phyloP scores from a whole-genome alignment of 1,284 basidiomycete species.

The Moesziomyces sp. region DNA sequence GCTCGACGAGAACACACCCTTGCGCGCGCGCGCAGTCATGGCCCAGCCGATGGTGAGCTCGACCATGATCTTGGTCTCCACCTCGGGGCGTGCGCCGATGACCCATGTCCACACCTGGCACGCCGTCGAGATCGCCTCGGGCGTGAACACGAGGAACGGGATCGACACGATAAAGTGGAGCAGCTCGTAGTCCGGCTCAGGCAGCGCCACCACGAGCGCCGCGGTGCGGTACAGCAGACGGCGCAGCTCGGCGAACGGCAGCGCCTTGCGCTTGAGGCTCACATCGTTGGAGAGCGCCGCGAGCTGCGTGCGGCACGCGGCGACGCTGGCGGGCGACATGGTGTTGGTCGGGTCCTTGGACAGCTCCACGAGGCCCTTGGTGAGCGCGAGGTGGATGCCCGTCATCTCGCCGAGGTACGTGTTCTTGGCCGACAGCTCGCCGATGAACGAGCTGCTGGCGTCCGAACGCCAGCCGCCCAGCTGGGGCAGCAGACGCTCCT shows the following conservation, averaged over 20 bases:
- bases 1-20: constrained; percentile 69
- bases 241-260: constrained; percentile 76
- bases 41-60: constrained; percentile 91
- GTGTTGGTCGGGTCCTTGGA: constrained; percentile 74
- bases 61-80: constrained; percentile 80
- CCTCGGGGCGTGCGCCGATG: constrained; percentile 83
- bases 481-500: constrained; percentile 58
- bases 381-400: constrained; percentile 77
- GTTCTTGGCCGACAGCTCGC: constrained; percentile 59
- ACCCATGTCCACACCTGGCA: constrained; percentile 98
- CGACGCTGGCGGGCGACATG: constrained; percentile 73
- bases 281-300: constrained; percentile 74
- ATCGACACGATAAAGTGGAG: constrained; percentile 87
- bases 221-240: constrained; percentile 88
- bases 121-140: constrained; percentile 83
- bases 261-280: constrained; percentile 5
- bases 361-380: constrained; percentile 71
- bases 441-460: constrained; percentile 56
- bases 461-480: constrained; percentile 67
- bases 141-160: constrained; percentile 89
- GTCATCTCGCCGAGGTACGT: constrained; percentile 78
- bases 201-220: constrained; percentile 67
- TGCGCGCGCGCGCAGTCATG: constrained; percentile 80
- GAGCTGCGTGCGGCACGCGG: constrained; percentile 78
- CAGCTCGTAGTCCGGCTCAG: constrained; percentile 80